Evolutionary conservation across 306 rosid species (phyloP).

Genomic region (Lablab purpureus): DNA sequence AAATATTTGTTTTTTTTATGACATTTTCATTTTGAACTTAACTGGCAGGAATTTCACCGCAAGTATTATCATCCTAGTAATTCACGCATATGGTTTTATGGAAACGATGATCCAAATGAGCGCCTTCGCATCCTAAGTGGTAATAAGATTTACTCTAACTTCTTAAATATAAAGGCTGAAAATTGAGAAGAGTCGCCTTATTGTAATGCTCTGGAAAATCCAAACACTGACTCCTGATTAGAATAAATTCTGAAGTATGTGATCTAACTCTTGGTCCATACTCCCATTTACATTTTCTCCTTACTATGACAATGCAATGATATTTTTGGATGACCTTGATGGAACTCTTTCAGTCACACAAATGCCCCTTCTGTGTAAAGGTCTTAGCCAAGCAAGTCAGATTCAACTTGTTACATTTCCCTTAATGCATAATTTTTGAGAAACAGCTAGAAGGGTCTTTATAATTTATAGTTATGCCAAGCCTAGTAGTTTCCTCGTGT

Average conservation of each 20-base stretch:
- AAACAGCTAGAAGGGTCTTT: slow-evolving; percentile 18
- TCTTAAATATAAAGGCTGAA: slow-evolving; percentile 35
- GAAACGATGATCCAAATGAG: slow-evolving; percentile 94
- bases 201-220: slow-evolving; percentile 24
- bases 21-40: slow-evolving; percentile 39
- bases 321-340: slow-evolving; percentile 33
- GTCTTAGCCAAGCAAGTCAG: slow-evolving; percentile 33
- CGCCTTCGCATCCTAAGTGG: slow-evolving; percentile 89
- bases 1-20: slow-evolving; percentile 8
- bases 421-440: slow-evolving; percentile 31
- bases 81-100: slow-evolving; percentile 97
- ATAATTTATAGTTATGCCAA: slow-evolving; percentile 20
- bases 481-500: slow-evolving; percentile 9
- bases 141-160: slow-evolving; percentile 45
- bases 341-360: slow-evolving; percentile 30
- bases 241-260: slow-evolving; percentile 26
- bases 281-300: slow-evolving; percentile 19
- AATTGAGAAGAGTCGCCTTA: slow-evolving; percentile 11
- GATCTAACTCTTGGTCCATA: slow-evolving; percentile 13
- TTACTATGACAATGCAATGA: slow-evolving; percentile 30
- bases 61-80: slow-evolving; percentile 96
- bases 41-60: slow-evolving; percentile 87
- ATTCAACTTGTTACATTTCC: slow-evolving; percentile 20
- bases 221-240: slow-evolving; percentile 20
- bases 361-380: slow-evolving; percentile 8